These are phyloP conservation scores for Candida namnaoensis DNA, from an alignment of 805 yeast genomes.

Conservation along the genomic window DNA sequence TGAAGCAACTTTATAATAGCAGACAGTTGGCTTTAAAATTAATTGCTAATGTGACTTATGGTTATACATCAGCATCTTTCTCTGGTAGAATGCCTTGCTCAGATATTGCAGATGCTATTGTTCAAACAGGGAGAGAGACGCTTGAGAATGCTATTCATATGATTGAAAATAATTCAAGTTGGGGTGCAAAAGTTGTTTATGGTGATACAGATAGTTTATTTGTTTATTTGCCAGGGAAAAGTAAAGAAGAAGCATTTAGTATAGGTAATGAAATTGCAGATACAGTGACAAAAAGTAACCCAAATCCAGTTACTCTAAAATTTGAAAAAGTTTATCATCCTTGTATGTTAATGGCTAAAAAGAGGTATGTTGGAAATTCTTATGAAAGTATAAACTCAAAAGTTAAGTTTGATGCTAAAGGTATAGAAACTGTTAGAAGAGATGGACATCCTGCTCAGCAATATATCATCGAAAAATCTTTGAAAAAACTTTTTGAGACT, in stretches of 20 bases:
- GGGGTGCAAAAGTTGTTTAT: constrained; percentile 91
- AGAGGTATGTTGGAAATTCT: constrained; percentile 83
- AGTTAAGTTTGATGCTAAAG: constrained; percentile 89
- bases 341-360: constrained; percentile 72
- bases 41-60: constrained; percentile 93
- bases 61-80: constrained; percentile 89
- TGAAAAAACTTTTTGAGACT: constrained; percentile 65
- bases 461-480: constrained; percentile 63
- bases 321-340: constrained; percentile 94
- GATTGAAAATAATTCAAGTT: constrained; percentile 49
- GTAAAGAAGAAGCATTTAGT: constrained; percentile 66
- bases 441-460: constrained; percentile 94
- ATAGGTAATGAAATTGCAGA: constrained; percentile 67
- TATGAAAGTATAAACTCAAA: constrained; percentile 42
- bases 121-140: constrained; percentile 83
- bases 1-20: constrained; percentile 54
- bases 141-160: constrained; percentile 58
- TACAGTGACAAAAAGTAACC: constrained; percentile 54
- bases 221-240: constrained; percentile 80
- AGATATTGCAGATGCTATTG: constrained; percentile 92
- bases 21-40: constrained; percentile 83
- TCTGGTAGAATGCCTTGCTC: constrained; percentile 98
- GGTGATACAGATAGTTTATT: constrained; percentile 96
- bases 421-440: constrained; percentile 88
- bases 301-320: constrained; percentile 75